A percentile compares a stretch with the other conserved stretches of the same genome.
phyloP scores from a whole-genome alignment of 2,329 filamentous ascomycete genomes.

The Alternaria sp. region DNA sequence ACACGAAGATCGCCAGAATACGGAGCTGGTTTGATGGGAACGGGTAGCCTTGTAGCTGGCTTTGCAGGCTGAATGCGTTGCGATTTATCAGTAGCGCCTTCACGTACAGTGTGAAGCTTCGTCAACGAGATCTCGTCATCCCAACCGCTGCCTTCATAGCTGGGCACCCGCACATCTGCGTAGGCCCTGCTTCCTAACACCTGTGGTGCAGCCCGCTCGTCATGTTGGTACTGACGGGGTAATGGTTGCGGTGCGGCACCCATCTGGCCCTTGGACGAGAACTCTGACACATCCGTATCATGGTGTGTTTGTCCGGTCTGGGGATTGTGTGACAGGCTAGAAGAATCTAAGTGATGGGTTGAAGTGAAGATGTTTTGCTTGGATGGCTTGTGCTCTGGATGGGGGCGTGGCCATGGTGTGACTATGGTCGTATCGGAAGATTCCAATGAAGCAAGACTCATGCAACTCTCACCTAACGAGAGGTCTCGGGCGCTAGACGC shows the following conservation, averaged over 20 bases:
- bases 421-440: constrained; percentile 9
- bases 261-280: constrained; percentile 25
- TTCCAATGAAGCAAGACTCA: neutral
- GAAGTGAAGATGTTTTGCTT: constrained; percentile 29
- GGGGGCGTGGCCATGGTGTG: constrained; percentile 15
- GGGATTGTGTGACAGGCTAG: neutral
- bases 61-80: constrained; percentile 7
- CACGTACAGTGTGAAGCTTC: constrained; percentile 20
- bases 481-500: neutral
- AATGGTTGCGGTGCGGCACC: constrained; percentile 34
- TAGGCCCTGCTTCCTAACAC: constrained; percentile 5
- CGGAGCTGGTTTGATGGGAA: constrained; percentile 26
- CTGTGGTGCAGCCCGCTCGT: neutral
- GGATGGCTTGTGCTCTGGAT: constrained; percentile 14
- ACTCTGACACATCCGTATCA: constrained; percentile 9
- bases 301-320: neutral
- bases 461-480: neutral
- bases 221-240: constrained; percentile 1
- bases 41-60: constrained; percentile 27
- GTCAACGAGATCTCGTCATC: constrained; percentile 29
- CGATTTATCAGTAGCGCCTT: neutral
- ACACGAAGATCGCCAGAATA: constrained; percentile 22
- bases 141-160: constrained; percentile 38
- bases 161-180: constrained; percentile 25
- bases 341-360: constrained; percentile 28